Conservation (phyloP, 441 rosid species). For the Macaranga tanarius region DNA sequence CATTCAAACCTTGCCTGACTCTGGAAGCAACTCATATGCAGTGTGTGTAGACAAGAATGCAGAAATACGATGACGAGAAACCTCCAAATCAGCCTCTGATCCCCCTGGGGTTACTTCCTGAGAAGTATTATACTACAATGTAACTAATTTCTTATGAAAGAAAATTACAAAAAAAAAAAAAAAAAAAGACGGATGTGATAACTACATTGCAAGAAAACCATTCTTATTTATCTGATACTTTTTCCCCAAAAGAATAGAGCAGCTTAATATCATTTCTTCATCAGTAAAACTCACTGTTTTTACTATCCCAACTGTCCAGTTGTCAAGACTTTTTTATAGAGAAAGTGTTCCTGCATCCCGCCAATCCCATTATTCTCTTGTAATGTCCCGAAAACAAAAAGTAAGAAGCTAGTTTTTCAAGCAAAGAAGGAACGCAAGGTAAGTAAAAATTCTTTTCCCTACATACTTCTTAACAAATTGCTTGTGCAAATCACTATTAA, state of each 20-base stretch:
- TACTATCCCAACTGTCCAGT: background rate
- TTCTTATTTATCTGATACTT: background rate
- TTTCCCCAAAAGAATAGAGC: background rate
- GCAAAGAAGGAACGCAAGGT: background rate
- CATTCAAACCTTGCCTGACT: slow-evolving; percentile 76
- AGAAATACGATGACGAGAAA: slow-evolving; percentile 52
- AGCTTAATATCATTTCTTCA: background rate
- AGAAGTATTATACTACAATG: slow-evolving; percentile 21
- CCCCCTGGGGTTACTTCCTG: slow-evolving; percentile 35
- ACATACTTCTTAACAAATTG: background rate
- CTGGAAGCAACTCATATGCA: slow-evolving; percentile 69
- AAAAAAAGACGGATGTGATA: background rate
- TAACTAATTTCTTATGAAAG: slow-evolving; percentile 22
- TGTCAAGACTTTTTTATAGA: background rate
- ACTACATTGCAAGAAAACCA: slow-evolving; percentile 1
- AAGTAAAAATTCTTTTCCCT: background rate
- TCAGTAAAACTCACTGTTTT: background rate
- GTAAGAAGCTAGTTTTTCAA: background rate
- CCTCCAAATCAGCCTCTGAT: slow-evolving; percentile 46
- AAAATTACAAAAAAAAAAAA: background rate
- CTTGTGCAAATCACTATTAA: background rate
- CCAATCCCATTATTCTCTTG: background rate
- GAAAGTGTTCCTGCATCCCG: background rate
- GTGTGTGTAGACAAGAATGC: slow-evolving; percentile 50
- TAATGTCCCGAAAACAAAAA: background rate